Evolutionary conservation across 2,329 filamentous ascomycete genomes (phyloP).

Genomic region (Dactylonectria macrodidyma): DNA sequence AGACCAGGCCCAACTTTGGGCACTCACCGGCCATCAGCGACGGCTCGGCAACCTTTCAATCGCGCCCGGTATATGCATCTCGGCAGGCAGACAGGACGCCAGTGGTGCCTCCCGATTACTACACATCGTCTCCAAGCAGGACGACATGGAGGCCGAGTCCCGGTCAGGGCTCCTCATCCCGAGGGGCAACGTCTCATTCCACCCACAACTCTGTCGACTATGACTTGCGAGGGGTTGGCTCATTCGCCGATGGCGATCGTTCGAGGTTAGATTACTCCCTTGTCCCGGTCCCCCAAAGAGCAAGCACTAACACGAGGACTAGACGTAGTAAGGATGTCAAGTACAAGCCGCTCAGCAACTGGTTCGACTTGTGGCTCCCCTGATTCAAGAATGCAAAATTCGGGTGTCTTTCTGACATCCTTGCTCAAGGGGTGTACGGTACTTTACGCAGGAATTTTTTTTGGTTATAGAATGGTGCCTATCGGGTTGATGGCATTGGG

Average conservation of each 20-base stretch:
- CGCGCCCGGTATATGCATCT: conserved; percentile 21
- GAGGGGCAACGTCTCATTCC: conserved; percentile 25
- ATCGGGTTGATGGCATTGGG: conserved; percentile 1
- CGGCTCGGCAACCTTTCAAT: conserved; percentile 42
- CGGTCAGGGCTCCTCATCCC: conserved; percentile 31
- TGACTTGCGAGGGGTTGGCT: conserved; percentile 43
- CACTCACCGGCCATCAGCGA: conserved; percentile 46
- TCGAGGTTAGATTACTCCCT: conserved; percentile 19
- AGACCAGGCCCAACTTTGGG: conserved; percentile 17
- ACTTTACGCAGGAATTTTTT: neutral
- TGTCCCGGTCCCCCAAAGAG: neutral
- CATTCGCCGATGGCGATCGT: conserved; percentile 36
- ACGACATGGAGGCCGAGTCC: conserved; percentile 18
- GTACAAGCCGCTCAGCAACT: conserved; percentile 48
- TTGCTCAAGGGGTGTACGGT: neutral
- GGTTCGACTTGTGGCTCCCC: conserved; percentile 48
- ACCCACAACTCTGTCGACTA: conserved; percentile 30
- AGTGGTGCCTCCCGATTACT: conserved; percentile 29
- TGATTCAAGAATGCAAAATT: conserved; percentile 25
- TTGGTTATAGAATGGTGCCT: neutral
- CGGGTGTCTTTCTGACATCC: conserved; percentile 7
- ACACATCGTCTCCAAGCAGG: conserved; percentile 33
- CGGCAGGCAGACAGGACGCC: conserved; percentile 36
- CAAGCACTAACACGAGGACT: neutral
- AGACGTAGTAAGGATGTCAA: conserved; percentile 44